Evolutionary conservation across 805 yeast genomes (phyloP).

Genomic region (Starmerella geochares): DNA sequence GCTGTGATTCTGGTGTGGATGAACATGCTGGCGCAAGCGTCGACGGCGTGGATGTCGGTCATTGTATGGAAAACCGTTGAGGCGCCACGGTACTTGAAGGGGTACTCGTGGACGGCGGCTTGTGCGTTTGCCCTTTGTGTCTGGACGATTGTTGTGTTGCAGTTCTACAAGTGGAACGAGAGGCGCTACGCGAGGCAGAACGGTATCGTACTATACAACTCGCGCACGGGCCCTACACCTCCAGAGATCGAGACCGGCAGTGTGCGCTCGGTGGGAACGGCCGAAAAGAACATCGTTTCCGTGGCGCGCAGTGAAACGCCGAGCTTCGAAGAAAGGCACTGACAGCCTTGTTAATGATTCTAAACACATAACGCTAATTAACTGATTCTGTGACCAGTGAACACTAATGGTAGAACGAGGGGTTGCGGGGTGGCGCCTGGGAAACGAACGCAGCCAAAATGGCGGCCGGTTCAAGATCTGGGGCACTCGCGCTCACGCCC

Average conservation of each 20-base stretch:
- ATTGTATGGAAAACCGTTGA: slow-evolving; percentile 35
- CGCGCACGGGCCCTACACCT: slow-evolving; percentile 12
- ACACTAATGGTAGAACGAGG: no score
- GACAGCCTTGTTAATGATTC: no score
- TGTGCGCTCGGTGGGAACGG: neutral
- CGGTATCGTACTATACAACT: slow-evolving; percentile 19
- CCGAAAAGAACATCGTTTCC: neutral
- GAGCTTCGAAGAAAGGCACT: neutral
- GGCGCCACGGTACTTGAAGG: slow-evolving; percentile 27
- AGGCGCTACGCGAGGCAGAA: slow-evolving; percentile 17
- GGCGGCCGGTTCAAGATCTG: no score
- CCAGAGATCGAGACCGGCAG: slow-evolving; percentile 1
- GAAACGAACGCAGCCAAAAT: no score
- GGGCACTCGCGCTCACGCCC: no score
- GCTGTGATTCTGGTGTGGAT: slow-evolving; percentile 43
- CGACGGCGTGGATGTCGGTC: slow-evolving; percentile 46
- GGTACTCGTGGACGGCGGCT: slow-evolving; percentile 25
- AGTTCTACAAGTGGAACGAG: slow-evolving; percentile 19
- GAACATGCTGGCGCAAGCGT: slow-evolving; percentile 45
- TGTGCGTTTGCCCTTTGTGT: slow-evolving; percentile 20
- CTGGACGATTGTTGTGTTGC: slow-evolving; percentile 24
- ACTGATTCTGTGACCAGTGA: no score
- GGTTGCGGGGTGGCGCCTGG: no score
- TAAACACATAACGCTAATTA: no score
- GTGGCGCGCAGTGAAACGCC: neutral